Evolutionary conservation across 768 basidiomycete species (phyloP).

Genomic region (Serendipita vermifera): DNA sequence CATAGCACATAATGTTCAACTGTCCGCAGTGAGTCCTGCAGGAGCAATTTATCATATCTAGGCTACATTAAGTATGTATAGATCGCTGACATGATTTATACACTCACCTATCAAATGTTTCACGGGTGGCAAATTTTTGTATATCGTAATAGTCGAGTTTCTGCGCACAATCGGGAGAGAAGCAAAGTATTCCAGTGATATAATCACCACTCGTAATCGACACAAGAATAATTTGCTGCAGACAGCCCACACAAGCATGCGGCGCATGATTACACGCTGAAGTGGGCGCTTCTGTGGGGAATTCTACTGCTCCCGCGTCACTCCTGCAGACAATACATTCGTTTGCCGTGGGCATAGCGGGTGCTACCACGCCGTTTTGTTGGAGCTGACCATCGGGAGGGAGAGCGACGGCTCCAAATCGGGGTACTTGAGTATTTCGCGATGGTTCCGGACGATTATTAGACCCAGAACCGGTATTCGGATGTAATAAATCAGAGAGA

Average conservation of each 20-base stretch:
- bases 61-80: neutral
- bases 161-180: neutral
- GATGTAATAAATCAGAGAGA: too few relatives aligned
- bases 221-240: neutral
- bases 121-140: neutral
- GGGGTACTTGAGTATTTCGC: too few relatives aligned
- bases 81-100: neutral
- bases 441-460: too few relatives aligned
- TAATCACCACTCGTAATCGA: neutral
- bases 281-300: neutral
- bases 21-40: neutral
- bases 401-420: too few relatives aligned
- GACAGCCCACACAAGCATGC: neutral
- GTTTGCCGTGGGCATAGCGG: too few relatives aligned
- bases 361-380: too few relatives aligned
- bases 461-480: too few relatives aligned
- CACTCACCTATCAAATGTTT: neutral
- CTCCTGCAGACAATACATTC: constrained; percentile 1
- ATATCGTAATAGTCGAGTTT: neutral
- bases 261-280: neutral
- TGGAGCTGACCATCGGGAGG: too few relatives aligned
- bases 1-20: neutral
- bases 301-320: neutral
- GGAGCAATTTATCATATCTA: neutral
- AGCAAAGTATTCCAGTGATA: neutral